phyloP scores from a whole-genome alignment of 2,329 filamentous ascomycete genomes.

The Achaetomium macrosporum region DNA sequence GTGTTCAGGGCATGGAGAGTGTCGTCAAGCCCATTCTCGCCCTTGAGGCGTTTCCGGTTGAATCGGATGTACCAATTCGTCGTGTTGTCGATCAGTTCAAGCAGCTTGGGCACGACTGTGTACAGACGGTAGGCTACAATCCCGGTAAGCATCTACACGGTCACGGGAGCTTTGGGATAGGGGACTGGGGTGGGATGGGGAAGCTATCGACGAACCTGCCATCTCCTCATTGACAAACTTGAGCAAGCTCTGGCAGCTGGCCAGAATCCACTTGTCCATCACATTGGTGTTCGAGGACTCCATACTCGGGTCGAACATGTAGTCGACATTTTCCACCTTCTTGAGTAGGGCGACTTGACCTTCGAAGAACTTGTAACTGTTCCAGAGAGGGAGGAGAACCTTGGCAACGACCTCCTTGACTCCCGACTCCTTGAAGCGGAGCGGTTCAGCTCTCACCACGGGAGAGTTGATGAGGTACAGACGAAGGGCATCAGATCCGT shows the following conservation, averaged over 20 bases:
- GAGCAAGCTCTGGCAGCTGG: slow-evolving; percentile 83
- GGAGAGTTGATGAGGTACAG: slow-evolving; percentile 97
- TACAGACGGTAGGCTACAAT: slow-evolving; percentile 65
- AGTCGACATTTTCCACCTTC: slow-evolving; percentile 75
- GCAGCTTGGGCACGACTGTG: slow-evolving; percentile 81
- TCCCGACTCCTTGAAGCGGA: slow-evolving; percentile 85
- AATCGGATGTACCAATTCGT: slow-evolving; percentile 99
- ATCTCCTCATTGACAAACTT: slow-evolving; percentile 93
- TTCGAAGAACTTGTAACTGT: slow-evolving; percentile 94
- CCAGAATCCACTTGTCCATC: slow-evolving; percentile 94
- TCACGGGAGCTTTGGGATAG: background rate
- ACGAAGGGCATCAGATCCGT: slow-evolving; percentile 86
- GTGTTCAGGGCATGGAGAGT: slow-evolving; percentile 89
- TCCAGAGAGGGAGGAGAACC: slow-evolving; percentile 87
- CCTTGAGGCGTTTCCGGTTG: slow-evolving; percentile 86
- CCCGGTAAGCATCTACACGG: slow-evolving; percentile 10
- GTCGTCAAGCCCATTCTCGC: slow-evolving; percentile 78
- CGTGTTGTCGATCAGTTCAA: slow-evolving; percentile 82
- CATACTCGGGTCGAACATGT: slow-evolving; percentile 68
- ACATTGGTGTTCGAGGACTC: slow-evolving; percentile 79
- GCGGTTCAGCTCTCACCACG: slow-evolving; percentile 82
- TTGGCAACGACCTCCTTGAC: slow-evolving; percentile 94
- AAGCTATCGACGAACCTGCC: slow-evolving; percentile 52
- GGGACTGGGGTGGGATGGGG: no score
- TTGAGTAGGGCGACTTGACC: slow-evolving; percentile 80